Conservation (phyloP, 75 land plant genomes). For the Picea glauca region DNA sequence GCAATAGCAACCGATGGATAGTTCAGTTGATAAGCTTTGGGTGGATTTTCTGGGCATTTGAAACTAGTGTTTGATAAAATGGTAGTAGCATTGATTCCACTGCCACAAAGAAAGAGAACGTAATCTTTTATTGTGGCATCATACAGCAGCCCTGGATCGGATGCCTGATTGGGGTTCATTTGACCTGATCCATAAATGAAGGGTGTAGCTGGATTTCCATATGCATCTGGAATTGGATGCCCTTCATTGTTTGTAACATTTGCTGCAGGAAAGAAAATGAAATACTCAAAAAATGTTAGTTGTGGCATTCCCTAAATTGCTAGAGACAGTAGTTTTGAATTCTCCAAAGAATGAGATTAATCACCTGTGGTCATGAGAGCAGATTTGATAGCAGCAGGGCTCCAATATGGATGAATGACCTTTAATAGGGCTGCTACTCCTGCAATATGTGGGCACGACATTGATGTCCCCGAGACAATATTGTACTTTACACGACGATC, state of each 20-base stretch:
- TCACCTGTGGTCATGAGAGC: slow-evolving; percentile 89
- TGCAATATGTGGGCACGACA: slow-evolving; percentile 92
- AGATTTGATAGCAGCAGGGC: slow-evolving; percentile 82
- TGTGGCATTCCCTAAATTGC: neutral
- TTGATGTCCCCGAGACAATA: slow-evolving; percentile 39
- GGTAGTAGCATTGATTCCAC: neutral
- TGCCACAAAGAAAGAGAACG: slow-evolving; percentile 26
- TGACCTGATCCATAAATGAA: slow-evolving; percentile 54
- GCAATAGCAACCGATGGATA: slow-evolving; percentile 71
- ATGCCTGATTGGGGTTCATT: slow-evolving; percentile 30
- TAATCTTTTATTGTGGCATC: slow-evolving; percentile 38
- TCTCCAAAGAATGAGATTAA: slow-evolving; percentile 28
- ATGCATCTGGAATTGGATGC: slow-evolving; percentile 46
- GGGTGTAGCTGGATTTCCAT: slow-evolving; percentile 55
- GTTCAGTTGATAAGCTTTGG: slow-evolving; percentile 48
- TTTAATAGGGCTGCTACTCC: slow-evolving; percentile 80
- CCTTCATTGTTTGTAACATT: slow-evolving; percentile 21
- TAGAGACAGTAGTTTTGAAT: neutral
- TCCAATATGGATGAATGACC: slow-evolving; percentile 78
- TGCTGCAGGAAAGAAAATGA: slow-evolving; percentile 14
- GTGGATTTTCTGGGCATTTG: slow-evolving; percentile 32
- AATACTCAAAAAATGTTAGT: neutral
- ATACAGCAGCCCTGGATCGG: slow-evolving; percentile 51
- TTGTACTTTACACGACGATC: slow-evolving; percentile 30
- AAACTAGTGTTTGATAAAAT: slow-evolving; percentile 5